Percentiles rank a stretch among this genome's conserved stretches.
phyloP scores from a whole-genome alignment of 2,329 filamentous ascomycete genomes.

The Cladosporium sp. region DNA sequence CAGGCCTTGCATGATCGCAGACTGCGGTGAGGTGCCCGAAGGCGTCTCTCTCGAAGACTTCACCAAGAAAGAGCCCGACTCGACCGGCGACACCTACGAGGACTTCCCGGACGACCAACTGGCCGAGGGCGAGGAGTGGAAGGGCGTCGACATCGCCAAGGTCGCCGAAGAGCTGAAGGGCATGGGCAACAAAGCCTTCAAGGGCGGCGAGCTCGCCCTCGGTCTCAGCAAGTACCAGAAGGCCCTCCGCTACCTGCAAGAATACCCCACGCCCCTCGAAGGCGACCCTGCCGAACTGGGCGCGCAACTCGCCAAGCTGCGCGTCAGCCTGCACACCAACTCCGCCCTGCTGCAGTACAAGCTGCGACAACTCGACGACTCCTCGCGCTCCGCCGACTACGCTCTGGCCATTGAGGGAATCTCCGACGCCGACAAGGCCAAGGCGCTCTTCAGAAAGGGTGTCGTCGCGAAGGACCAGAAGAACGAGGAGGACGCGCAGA shows the following conservation, averaged over 20 bases:
- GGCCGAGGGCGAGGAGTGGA: conserved; percentile 52
- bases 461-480: conserved; percentile 71
- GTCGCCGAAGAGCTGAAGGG: conserved; percentile 85
- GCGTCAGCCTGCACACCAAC: conserved; percentile 86
- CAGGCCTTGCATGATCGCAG: conserved; percentile 66
- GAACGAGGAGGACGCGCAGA: conserved; percentile 72
- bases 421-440: conserved; percentile 75
- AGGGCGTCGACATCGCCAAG: conserved; percentile 65
- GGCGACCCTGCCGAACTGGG: conserved; percentile 66
- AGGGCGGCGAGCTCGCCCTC: conserved; percentile 63
- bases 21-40: conserved; percentile 79
- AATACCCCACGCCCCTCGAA: conserved; percentile 68
- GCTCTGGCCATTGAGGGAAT: conserved; percentile 65
- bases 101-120: conserved; percentile 88
- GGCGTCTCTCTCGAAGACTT: conserved; percentile 65
- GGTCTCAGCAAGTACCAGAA: conserved; percentile 94
- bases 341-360: conserved; percentile 82
- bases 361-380: conserved; percentile 67
- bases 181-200: conserved; percentile 90
- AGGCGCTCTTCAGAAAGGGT: conserved; percentile 81
- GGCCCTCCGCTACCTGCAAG: conserved; percentile 81
- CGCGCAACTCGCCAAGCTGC: conserved; percentile 64
- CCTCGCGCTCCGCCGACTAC: conserved; percentile 63
- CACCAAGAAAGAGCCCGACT: conserved; percentile 67
- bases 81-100: conserved; percentile 86